Conservation (phyloP, 805 yeast genomes). For the Saturnispora dispora region DNA sequence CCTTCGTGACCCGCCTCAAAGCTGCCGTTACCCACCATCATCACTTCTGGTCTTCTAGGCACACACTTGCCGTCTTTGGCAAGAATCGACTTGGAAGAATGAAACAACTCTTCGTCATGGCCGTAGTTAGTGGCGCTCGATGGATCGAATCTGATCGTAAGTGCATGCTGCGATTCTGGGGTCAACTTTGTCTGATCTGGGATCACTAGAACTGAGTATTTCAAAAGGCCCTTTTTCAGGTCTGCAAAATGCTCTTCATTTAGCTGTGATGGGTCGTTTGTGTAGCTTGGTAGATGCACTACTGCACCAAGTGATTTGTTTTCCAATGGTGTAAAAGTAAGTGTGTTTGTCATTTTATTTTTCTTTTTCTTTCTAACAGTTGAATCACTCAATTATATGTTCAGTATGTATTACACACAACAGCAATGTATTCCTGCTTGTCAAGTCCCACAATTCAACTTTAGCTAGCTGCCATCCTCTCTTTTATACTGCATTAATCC, state of each 20-base stretch:
- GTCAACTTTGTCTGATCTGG: conserved; percentile 60
- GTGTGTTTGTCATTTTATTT: conserved; percentile 5
- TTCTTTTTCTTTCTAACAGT: no score
- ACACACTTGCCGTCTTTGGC: conserved; percentile 75
- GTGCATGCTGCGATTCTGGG: conserved; percentile 66
- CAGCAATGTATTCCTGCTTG: no score
- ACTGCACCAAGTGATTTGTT: conserved; percentile 60
- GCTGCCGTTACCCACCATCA: conserved; percentile 76
- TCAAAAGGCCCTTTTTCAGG: conserved; percentile 56
- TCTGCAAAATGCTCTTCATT: conserved; percentile 54
- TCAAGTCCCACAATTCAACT: no score
- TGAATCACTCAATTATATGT: no score
- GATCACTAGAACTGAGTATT: conserved; percentile 62
- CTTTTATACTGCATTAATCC: not conserved
- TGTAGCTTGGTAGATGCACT: conserved; percentile 54
- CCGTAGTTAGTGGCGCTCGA: conserved; percentile 64
- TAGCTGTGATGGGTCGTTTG: conserved; percentile 65
- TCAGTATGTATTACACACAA: no score
- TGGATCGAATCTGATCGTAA: conserved; percentile 76
- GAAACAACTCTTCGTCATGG: conserved; percentile 66
- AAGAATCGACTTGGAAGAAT: conserved; percentile 57
- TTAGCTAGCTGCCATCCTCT: not conserved
- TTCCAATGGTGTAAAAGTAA: conserved; percentile 38
- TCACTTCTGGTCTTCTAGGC: conserved; percentile 81
- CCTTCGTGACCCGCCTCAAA: conserved; percentile 38